Percentiles rank a stretch among this genome's conserved stretches.
Evolutionary conservation across 179 eudicot species (phyloP).

Genomic region (Pouteria campechiana): DNA sequence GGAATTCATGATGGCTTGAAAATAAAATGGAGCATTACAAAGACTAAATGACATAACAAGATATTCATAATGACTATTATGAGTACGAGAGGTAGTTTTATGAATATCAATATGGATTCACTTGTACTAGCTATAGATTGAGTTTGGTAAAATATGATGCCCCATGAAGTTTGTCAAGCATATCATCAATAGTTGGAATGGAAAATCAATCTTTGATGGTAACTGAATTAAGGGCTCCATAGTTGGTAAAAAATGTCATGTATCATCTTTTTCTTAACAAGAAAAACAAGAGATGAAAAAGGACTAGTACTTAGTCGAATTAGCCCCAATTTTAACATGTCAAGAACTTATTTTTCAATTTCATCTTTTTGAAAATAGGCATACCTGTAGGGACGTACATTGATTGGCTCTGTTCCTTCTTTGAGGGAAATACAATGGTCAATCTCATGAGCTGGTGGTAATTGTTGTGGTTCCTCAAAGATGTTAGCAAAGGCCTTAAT

Average conservation of each 20-base stretch:
- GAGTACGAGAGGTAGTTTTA: not conserved
- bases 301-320: too few relatives aligned
- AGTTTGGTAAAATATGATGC: not conserved
- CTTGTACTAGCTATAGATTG: not conserved
- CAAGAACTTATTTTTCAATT: not conserved
- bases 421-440: too few relatives aligned
- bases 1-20: too few relatives aligned
- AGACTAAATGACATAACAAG: too few relatives aligned
- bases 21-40: too few relatives aligned
- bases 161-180: too few relatives aligned
- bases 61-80: not conserved
- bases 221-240: not conserved
- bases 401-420: not conserved
- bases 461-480: too few relatives aligned
- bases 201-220: too few relatives aligned
- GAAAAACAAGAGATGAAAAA: not conserved
- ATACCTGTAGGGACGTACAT: not conserved
- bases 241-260: not conserved
- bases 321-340: not conserved
- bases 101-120: not conserved
- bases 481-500: not conserved
- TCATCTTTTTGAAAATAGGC: not conserved
- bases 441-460: too few relatives aligned
- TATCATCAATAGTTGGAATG: too few relatives aligned
- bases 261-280: not conserved